Evolutionary conservation across 257 asterid genomes (phyloP), one percentile per base, ranked within the genome.

Genomic region (Rubia yunnanensis): DNA sequence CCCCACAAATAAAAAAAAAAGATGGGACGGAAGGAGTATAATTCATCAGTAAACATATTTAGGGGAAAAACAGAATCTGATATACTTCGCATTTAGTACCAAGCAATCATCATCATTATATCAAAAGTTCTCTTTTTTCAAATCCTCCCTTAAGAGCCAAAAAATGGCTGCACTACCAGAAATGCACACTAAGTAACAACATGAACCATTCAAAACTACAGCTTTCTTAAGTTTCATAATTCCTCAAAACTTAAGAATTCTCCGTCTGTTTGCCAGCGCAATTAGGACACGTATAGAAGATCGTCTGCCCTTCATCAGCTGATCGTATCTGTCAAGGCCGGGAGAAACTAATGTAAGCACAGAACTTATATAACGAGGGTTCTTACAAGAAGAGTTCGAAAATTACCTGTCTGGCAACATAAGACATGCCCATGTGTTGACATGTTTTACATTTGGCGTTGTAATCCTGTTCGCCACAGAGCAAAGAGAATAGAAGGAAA

Each of bases 291-390:
- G 90, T 70, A 73, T 89, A 92, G 68, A 92, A 89, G 65, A 92
- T 89, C 20, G 99, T 89, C 80, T 92, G 96, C 63, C 98, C 98
- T 84, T 92, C 99, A 81, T 92, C 97, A 60, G 97, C 97, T 35
- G 99, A 92, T 78, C 99, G 79, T 20, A 76, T 92, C 95, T 92
- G 91, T 67, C 66, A 53, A 70, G 46, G 49, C 60, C 10, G 28
- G 24, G 17, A 0, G 17, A 49, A 46, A 48, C 50, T 17, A 3
- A 20, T 24, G 74, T 23, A 48, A 62, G 60, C 31, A 28, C 69
- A 59, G 66, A 69, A 9, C 41, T 50, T 3, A 52, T 3, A 11
- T 7, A 50, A 10, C 41, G 39, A 30, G 38, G 54, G 26, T 48
- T 6, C 10, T 57, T n/a, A 50, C 23, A n/a, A 4, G 18, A 54